A percentile compares a stretch with the other conserved stretches of the same genome.
Conservation (phyloP, 2,329 filamentous ascomycete genomes). For the Colletotrichum echinochloae region DNA sequence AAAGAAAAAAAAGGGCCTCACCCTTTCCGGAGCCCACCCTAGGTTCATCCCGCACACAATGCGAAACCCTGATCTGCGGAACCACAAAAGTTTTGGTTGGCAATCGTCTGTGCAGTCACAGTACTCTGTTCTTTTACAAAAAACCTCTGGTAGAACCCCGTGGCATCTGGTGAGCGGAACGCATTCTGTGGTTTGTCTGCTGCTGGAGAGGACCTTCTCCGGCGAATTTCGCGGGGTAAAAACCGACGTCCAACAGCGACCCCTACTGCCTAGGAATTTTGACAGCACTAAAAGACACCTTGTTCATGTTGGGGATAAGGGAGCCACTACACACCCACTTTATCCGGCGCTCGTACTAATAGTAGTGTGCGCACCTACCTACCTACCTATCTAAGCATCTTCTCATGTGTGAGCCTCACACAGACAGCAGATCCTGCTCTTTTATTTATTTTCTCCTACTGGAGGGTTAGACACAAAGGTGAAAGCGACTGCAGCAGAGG, state of each 20-base stretch:
- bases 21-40: constrained; percentile 4
- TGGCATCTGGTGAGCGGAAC: background rate
- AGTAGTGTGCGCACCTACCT: too few relatives aligned
- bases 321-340: background rate
- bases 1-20: constrained; percentile 10
- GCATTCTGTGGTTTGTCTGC: background rate
- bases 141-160: background rate
- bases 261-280: constrained; percentile 1
- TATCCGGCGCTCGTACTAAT: background rate
- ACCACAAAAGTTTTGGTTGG: constrained; percentile 1
- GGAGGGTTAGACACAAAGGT: constrained; percentile 46
- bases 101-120: background rate
- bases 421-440: background rate
- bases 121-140: background rate
- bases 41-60: constrained; percentile 16
- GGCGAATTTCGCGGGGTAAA: constrained; percentile 11
- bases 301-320: background rate
- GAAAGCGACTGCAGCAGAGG: too few relatives aligned
- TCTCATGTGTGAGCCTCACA: background rate
- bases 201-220: background rate
- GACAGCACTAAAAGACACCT: background rate
- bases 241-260: background rate
- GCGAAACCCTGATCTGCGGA: constrained; percentile 21
- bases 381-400: background rate
- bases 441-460: constrained; percentile 38